Evolutionary conservation across 2,329 filamentous ascomycete genomes (phyloP).

Genomic region (Emmonsiellopsis sp.): DNA sequence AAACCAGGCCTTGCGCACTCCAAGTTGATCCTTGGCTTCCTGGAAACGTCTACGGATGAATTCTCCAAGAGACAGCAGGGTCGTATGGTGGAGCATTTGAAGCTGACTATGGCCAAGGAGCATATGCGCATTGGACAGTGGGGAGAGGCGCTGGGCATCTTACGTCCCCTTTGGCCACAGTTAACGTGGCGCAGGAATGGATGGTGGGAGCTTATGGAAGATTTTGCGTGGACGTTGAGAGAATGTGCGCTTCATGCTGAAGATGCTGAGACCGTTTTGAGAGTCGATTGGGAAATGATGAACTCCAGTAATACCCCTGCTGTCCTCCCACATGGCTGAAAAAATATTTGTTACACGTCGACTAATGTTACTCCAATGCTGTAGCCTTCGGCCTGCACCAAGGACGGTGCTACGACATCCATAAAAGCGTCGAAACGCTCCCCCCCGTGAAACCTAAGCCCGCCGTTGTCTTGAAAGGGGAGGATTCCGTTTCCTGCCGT

Average conservation of each 20-base stretch:
- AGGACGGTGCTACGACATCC: conserved; percentile 37
- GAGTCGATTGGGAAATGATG: conserved; percentile 50
- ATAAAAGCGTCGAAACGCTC: conserved; percentile 36
- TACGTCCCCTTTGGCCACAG: conserved; percentile 46
- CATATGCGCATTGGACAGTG: conserved; percentile 43
- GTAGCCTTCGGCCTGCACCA: conserved; percentile 28
- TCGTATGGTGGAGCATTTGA: conserved; percentile 46
- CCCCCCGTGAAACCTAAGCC: conserved; percentile 31
- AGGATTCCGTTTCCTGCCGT: conserved; percentile 41
- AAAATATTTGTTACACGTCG: not conserved
- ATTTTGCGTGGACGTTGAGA: conserved; percentile 45
- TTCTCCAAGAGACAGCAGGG: conserved; percentile 46
- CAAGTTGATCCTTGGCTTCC: conserved; percentile 38
- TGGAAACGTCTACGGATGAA: conserved; percentile 40
- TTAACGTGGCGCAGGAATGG: conserved; percentile 51
- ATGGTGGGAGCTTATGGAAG: conserved; percentile 51
- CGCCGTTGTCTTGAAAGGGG: conserved; percentile 38
- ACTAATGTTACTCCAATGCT: conserved; percentile 6
- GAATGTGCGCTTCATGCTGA: conserved; percentile 41
- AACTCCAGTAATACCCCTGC: conserved; percentile 23
- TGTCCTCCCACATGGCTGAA: not conserved
- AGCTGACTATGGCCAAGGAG: conserved; percentile 47
- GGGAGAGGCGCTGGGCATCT: conserved; percentile 41
- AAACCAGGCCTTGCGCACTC: conserved; percentile 43
- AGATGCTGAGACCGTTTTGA: conserved; percentile 41